Conservation (phyloP, 176 grass and related monocot species). For the Oryza glumipatula region DNA sequence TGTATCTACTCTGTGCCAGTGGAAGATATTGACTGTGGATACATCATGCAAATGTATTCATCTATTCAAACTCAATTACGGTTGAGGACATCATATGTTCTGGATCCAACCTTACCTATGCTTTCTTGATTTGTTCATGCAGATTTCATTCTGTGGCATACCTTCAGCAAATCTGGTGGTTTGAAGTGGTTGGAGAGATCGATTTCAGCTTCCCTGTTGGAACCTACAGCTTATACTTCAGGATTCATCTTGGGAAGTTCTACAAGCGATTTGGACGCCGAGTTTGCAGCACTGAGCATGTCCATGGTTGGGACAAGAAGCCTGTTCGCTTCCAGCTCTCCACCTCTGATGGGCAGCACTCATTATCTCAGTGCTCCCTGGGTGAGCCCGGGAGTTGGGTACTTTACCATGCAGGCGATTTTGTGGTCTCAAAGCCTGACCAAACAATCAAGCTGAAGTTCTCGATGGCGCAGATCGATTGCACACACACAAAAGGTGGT, state of each 20-base stretch:
- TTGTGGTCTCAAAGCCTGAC: conserved; percentile 52
- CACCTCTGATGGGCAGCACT: conserved; percentile 71
- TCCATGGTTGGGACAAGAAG: conserved; percentile 90
- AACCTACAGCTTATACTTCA: conserved; percentile 80
- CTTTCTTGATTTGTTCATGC: conserved; percentile 8
- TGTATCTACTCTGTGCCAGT: conserved; percentile 27
- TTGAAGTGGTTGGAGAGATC: conserved; percentile 84
- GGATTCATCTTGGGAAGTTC: conserved; percentile 77
- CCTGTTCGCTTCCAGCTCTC: conserved; percentile 81
- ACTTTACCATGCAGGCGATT: conserved; percentile 80
- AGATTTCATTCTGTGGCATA: conserved; percentile 86
- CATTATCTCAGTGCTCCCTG: conserved; percentile 64
- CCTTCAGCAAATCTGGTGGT: conserved; percentile 97
- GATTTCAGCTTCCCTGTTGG: conserved; percentile 87
- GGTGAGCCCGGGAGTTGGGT: conserved; percentile 74
- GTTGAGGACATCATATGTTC: neutral
- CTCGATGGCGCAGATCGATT: conserved; percentile 92
- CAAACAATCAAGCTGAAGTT: conserved; percentile 76
- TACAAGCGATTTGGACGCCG: conserved; percentile 69
- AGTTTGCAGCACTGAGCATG: conserved; percentile 56
- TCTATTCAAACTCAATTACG: neutral
- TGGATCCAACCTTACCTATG: conserved; percentile 10
- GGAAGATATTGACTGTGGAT: conserved; percentile 14
- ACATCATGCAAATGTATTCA: neutral
- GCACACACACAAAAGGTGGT: conserved; percentile 91